Base-by-base conservation (phyloP, 495 filamentous ascomycete genomes). In the Acidomyces sp. region DNA sequence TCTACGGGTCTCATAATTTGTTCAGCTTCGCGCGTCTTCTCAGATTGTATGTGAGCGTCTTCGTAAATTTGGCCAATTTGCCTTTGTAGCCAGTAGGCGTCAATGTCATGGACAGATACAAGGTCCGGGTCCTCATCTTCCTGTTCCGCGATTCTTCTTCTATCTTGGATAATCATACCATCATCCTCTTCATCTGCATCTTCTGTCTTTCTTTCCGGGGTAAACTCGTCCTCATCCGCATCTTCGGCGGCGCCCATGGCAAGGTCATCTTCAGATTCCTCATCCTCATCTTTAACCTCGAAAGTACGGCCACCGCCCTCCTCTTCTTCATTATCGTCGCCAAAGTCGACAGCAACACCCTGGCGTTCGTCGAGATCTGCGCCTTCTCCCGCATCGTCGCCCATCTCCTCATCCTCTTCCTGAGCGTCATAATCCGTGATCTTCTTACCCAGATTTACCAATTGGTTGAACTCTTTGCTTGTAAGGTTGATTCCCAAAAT, bases 351-450 rank as follows among this genome's bases (percentile, higher is more conserved):
- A 18, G 90, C 90, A 18, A 99, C 88, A 66, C 90, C 90, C 58
- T 96, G 85, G 33, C 82, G 74, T 45, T 95, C 90, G 53, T 94
- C 92, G 28, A 93, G 71, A n/a, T 66, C 64, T 38, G 72, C 70
- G 6, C 55, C 66, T 9, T 70, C 77, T 33, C 77, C 66, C 6
- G 59, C 72, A 1, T 42, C 56, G 19, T 66, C 72, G 20, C 71
- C 81, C 76, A 87, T 82, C 25, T 85, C 76, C 43, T 94, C 90
- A 52, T 95, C 88, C 19, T 97, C 90, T 52, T 95, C 88, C 55
- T 95, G 86, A 22, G 83, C 85, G 60, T 94, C 83, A 65, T 95
- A 99, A 60, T 99, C 90, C 21, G 92, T 96, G 50, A 99, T 93
- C 62, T 99, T 99, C 68, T 96, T 99, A 23, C 88, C 85, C 4